Evolutionary conservation across 257 asterid species (phyloP).

Genomic region (Anisodus tanguticus): DNA sequence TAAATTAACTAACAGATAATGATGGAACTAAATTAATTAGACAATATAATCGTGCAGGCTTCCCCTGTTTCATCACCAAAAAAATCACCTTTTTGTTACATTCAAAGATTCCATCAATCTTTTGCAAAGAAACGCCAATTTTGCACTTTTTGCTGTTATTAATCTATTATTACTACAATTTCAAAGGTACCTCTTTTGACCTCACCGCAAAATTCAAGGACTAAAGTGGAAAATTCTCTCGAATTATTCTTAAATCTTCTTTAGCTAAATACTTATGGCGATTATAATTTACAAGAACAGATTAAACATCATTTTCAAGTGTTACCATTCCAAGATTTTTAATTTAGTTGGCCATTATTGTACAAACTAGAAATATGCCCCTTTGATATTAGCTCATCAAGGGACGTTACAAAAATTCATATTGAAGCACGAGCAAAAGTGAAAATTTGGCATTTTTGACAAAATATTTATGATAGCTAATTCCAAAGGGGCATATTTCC

Average conservation of each 20-base stretch:
- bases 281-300: background rate
- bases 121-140: background rate
- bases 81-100: background rate
- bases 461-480: too few relatives aligned
- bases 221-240: slow-evolving; percentile 11
- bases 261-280: background rate
- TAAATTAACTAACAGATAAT: background rate
- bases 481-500: too few relatives aligned
- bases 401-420: too few relatives aligned
- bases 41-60: too few relatives aligned
- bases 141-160: background rate
- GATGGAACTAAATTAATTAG: background rate
- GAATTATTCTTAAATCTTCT: background rate
- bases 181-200: background rate
- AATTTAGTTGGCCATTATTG: background rate
- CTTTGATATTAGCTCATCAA: too few relatives aligned
- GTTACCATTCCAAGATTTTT: background rate
- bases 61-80: too few relatives aligned
- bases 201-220: background rate
- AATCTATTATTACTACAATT: background rate
- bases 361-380: too few relatives aligned
- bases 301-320: slow-evolving; percentile 20
- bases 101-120: background rate
- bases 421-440: background rate
- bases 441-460: background rate